Conservation (phyloP, 768 basidiomycete genomes). For the Tremella mesenterica region DNA sequence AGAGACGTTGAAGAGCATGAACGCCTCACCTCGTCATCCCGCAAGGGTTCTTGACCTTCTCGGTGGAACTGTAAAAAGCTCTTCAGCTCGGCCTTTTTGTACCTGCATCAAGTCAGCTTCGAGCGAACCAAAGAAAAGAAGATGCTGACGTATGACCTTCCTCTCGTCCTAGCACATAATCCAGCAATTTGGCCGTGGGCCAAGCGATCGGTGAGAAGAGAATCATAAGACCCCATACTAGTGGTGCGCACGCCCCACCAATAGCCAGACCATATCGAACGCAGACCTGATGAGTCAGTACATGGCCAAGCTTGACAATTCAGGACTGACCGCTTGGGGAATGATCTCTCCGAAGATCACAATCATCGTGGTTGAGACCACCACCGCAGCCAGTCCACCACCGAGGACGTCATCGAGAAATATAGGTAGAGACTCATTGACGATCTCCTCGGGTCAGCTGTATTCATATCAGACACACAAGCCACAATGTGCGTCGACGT, state of each 20-base stretch:
- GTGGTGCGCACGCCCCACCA: slow-evolving; percentile 66
- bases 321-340: slow-evolving; percentile 48
- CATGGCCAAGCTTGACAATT: neutral
- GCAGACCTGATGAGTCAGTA: slow-evolving; percentile 51
- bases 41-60: slow-evolving; percentile 45
- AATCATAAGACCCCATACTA: slow-evolving; percentile 68
- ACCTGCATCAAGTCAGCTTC: slow-evolving; percentile 13
- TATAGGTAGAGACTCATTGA: slow-evolving; percentile 48
- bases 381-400: slow-evolving; percentile 48
- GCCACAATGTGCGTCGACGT: too few species aligned
- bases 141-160: slow-evolving; percentile 50
- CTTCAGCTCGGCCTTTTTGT: slow-evolving; percentile 46
- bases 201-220: slow-evolving; percentile 68
- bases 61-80: slow-evolving; percentile 48
- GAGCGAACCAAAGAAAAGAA: neutral
- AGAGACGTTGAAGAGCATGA: neutral
- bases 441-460: slow-evolving; percentile 19
- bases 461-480: neutral
- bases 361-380: slow-evolving; percentile 42
- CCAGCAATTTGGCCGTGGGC: slow-evolving; percentile 63
- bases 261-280: slow-evolving; percentile 68
- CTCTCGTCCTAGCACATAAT: slow-evolving; percentile 65
- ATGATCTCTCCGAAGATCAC: slow-evolving; percentile 53
- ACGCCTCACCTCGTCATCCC: slow-evolving; percentile 46
- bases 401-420: slow-evolving; percentile 48